These are phyloP conservation scores for Lactifluus subvellereus DNA, from an alignment of 768 basidiomycete species.

Conservation along the genomic window DNA sequence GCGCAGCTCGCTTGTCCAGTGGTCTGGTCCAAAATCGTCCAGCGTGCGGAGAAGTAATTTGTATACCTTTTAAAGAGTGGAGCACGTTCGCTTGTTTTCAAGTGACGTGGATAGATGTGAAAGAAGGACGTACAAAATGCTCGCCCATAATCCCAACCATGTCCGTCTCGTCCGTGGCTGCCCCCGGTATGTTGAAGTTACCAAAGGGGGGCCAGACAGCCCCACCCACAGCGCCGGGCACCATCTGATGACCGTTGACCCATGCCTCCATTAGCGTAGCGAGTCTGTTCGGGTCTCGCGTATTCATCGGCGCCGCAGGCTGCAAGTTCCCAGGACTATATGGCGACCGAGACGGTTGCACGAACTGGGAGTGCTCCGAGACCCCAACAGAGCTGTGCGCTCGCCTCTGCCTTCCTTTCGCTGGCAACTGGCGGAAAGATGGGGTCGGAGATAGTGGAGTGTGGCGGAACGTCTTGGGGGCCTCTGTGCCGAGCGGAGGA, in stretches of 20 bases:
- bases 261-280: not conserved
- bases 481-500: not conserved
- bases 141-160: slow-evolving; percentile 25
- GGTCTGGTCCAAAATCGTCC: slow-evolving; percentile 24
- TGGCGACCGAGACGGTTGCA: not conserved
- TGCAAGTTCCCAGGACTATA: not conserved
- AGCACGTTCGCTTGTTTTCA: not conserved
- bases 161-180: slow-evolving; percentile 9
- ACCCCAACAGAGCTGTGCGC: not conserved
- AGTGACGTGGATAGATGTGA: not conserved
- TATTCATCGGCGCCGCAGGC: not conserved
- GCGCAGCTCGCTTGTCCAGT: slow-evolving; percentile 31
- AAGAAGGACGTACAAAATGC: slow-evolving; percentile 16
- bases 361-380: slow-evolving; percentile 9
- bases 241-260: not conserved
- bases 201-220: not conserved
- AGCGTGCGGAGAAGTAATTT: slow-evolving; percentile 13
- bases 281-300: slow-evolving; percentile 1
- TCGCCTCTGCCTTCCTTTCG: slow-evolving; percentile 1
- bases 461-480: not conserved
- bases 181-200: not conserved
- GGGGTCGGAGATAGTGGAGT: not conserved
- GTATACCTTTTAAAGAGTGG: slow-evolving; percentile 15
- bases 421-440: not conserved
- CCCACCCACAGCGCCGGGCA: not conserved